Conservation (phyloP, 164 flowering plant genomes). For the Nymphaea colorata region DNA sequence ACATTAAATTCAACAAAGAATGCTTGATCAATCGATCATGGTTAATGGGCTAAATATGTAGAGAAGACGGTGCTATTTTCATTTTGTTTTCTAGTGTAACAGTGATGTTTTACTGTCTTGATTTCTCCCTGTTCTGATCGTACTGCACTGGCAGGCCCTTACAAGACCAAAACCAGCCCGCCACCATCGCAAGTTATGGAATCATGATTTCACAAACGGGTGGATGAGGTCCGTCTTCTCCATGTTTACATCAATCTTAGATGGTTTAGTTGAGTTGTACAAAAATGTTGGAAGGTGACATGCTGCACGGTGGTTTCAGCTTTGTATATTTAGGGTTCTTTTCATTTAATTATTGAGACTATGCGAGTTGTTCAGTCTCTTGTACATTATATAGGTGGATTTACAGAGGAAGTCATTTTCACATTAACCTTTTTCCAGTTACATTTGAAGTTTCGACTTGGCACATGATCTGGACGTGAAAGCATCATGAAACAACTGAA, state of each 20-base stretch:
- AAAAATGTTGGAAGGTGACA: not conserved
- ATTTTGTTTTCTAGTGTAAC: too few species aligned
- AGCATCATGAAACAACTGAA: too few species aligned
- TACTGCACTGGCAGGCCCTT: not conserved
- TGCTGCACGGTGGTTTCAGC: not conserved
- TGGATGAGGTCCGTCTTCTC: not conserved
- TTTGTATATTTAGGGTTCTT: not conserved
- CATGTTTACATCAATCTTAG: not conserved
- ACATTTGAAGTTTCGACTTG: too few species aligned
- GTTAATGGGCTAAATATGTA: too few species aligned
- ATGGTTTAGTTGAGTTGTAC: not conserved
- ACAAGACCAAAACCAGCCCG: conserved; percentile 72
- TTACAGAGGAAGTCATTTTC: too few species aligned
- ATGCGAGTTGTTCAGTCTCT: not conserved
- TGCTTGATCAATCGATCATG: too few species aligned
- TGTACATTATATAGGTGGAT: too few species aligned
- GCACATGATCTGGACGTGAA: too few species aligned
- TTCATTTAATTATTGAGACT: not conserved
- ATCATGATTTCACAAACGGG: conserved; percentile 18
- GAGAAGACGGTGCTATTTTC: too few species aligned
- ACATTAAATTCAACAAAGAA: too few species aligned
- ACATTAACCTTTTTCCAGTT: too few species aligned
- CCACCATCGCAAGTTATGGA: conserved; percentile 82
- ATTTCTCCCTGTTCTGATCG: not conserved
- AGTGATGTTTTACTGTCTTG: too few species aligned